Base-by-base conservation (phyloP, 179 eudicot species). In the Corrigiola litoralis region DNA sequence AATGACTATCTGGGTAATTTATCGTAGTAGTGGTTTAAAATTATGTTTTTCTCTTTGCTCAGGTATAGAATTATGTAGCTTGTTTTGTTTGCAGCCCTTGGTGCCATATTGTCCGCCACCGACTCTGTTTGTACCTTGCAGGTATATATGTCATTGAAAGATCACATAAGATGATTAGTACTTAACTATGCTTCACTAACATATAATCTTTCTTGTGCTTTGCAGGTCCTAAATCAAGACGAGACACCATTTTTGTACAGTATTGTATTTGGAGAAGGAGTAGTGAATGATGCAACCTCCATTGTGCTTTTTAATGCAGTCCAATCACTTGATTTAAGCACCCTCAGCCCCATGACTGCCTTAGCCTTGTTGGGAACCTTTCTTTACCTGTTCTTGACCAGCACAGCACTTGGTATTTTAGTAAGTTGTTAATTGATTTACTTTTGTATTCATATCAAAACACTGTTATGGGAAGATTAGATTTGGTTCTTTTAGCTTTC, bases 51-150 rank as follows among this genome's bases (percentile, higher is more conserved):
- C 24, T 5, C 11, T 36, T 18, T 51, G 16, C 18, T 4, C 44
- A 11, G 23, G 0, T 8, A 16, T 58, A 25, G 38, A 17, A 53
- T 70, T 51, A 65, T 27, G 36, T 60, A 40, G 18, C 13, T 76
- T 65, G 38, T 8, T 53, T 56, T 24, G 5, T 34, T 25, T 78
- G 77, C 84, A 92, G 98, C 98, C 67, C 72, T 92, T 76, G 98
- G 98, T 68, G 96, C 98, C 72, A 92, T 92, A 75, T 80, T 92
- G 55, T 90, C 98, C 36, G 98, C 98, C 29, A 92, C 97, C 67
- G 98, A 92, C 72, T 92, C 98, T 48, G 98, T 92, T 68, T 92
- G 98, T 73, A 92, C 98, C 50, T 77, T 92, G 88, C 98, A 92
- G 98, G 98, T 87, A 77, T 53, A 37, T 59, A 21, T 56, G 51